Base-by-base conservation (phyloP, 202 grass and related monocot species). In the Brachypodium distachyon region DNA sequence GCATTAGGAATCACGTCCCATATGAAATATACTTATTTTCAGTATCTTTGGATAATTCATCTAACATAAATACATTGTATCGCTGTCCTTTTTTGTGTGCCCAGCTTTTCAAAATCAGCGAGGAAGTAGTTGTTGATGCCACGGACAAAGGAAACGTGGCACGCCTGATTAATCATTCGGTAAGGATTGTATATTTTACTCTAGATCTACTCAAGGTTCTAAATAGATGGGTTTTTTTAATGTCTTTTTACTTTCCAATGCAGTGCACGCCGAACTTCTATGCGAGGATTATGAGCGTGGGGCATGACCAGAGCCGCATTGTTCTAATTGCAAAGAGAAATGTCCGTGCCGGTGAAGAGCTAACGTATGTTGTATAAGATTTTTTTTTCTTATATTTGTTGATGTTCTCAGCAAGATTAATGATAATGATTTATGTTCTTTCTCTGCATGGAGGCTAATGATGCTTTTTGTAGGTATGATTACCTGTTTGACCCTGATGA, bases 71-170 rank as follows among this genome's bases (percentile, higher is more conserved):
- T 72, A 17, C 53, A 77, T 61, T 73, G 6, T 49, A 26, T 81
- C 28, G 75, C 18, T 85, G 11, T 61, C 37, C 23, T 44, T 82
- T 85, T 72, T 82, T 27, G n/a, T 53, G 28, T 70, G 47, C 66
- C 31, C 85, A 98, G 95, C 88, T 98, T 83, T 98, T 98, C 76
- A 98, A 98, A 86, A 98, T 98, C 81, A 98, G 95, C 4, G 95
- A 98, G 86, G 95, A 94, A 87, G 95, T 98, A 13, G 95, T 98
- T 4, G 95, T 98, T 81, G 95, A 98, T 85, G 95, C 95, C 74
- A 98, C 95, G 32, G 91, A 98, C 73, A 98, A 94, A 84, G 95
- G 91, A 77, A 98, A 94, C 12, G 82, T 98, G 46, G 91, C 95
- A 43, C 91, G 95, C 21, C 72, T 98, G 73, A 98, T 98, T 43